Conservation (phyloP, 768 basidiomycete genomes). For the Kwoniella dejecticola region DNA sequence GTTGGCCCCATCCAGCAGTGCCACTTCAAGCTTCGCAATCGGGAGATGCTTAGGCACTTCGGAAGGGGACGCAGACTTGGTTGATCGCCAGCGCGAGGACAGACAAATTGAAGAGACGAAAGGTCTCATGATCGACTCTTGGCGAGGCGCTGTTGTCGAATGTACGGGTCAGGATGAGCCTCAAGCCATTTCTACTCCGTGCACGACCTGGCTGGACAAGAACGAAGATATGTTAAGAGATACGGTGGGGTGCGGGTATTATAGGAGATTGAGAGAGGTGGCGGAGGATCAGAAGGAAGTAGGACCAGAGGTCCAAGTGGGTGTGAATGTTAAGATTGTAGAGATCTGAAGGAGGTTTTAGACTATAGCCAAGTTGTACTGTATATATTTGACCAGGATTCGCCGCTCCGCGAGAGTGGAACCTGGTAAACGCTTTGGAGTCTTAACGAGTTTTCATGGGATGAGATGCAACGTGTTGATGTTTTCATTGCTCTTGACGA, state of each 20-base stretch:
- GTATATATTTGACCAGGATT: no score
- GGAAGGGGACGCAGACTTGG: neutral
- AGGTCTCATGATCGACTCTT: no score
- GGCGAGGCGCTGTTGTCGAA: no score
- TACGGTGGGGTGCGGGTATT: constrained; percentile 15
- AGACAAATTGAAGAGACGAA: neutral
- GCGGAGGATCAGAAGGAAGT: constrained; percentile 2
- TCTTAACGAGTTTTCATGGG: no score
- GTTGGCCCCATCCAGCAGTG: neutral
- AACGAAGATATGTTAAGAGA: constrained; percentile 23
- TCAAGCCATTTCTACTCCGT: constrained; percentile 1
- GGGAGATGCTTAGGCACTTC: constrained; percentile 6
- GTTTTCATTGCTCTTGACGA: no score
- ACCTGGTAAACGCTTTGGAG: no score
- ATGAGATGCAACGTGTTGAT: no score
- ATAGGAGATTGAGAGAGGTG: constrained; percentile 8
- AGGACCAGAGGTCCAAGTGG: no score
- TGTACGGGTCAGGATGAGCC: neutral
- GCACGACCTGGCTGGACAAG: constrained; percentile 5
- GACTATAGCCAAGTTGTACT: no score
- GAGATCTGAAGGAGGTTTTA: no score
- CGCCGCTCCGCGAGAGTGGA: no score
- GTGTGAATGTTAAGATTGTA: no score
- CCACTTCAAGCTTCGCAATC: neutral
- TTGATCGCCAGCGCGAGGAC: neutral